Percentiles rank a stretch among this genome's conserved stretches.
phyloP scores from a whole-genome alignment of 257 asterid species.

The Catharanthus roseus region DNA sequence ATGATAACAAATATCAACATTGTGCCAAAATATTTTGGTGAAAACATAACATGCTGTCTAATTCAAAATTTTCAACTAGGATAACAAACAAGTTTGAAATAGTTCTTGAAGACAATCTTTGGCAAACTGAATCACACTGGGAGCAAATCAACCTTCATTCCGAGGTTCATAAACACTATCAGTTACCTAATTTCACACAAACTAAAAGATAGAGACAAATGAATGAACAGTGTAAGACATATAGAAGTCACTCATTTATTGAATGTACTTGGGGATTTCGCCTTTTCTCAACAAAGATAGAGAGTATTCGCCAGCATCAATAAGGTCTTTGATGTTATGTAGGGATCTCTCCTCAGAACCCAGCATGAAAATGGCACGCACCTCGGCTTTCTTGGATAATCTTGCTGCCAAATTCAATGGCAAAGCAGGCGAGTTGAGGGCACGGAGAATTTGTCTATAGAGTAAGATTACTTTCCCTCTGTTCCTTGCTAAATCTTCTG shows the following conservation, averaged over 20 bases:
- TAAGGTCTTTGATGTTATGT: constrained; percentile 78
- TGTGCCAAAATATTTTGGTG: not conserved
- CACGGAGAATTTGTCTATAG: constrained; percentile 71
- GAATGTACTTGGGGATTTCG: constrained; percentile 54
- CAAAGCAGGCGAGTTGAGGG: constrained; percentile 73
- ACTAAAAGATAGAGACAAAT: not conserved
- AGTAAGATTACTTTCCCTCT: constrained; percentile 56
- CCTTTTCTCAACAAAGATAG: constrained; percentile 62
- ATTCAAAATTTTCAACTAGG: not conserved
- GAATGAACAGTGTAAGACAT: not conserved
- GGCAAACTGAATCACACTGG: not conserved
- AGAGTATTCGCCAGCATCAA: constrained; percentile 76
- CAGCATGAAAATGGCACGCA: constrained; percentile 63
- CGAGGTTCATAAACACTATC: not conserved
- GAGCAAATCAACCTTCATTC: not conserved
- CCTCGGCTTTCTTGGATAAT: constrained; percentile 69
- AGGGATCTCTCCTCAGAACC: constrained; percentile 73
- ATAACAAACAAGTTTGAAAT: not conserved
- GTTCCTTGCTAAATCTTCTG: constrained; percentile 69
- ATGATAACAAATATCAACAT: not conserved
- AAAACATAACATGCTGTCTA: not conserved
- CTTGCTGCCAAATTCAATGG: constrained; percentile 71
- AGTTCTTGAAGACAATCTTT: not conserved
- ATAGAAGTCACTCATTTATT: not conserved
- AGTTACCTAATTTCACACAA: not conserved